Percentiles rank a stretch among this genome's conserved stretches.
phyloP scores from a whole-genome alignment of 208 protist genomes.

The Trypanosoma vivax region DNA sequence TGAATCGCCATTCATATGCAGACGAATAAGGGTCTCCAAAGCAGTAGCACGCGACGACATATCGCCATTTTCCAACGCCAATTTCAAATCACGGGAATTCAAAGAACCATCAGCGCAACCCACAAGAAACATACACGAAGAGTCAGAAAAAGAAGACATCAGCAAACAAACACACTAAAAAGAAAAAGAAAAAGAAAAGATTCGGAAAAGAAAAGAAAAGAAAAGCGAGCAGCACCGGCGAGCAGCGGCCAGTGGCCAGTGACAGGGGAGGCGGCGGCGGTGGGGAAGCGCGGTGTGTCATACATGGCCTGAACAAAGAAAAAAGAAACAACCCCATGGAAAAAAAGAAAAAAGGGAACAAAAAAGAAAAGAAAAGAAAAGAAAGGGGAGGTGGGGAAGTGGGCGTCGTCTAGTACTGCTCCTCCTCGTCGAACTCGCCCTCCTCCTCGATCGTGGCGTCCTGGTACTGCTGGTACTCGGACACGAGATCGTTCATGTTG shows the following conservation, averaged over 20 bases:
- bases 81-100: constrained; percentile 82
- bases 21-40: constrained; percentile 89
- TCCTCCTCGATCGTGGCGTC: too few species aligned
- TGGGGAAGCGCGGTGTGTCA: not conserved
- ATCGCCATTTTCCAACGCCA: constrained; percentile 86
- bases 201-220: constrained; percentile 1
- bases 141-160: constrained; percentile 39
- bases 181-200: constrained; percentile 5
- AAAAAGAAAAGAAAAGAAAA: not conserved
- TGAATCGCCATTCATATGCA: constrained; percentile 94
- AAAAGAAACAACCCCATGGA: not conserved
- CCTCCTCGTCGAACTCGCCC: too few species aligned
- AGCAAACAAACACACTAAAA: constrained; percentile 17
- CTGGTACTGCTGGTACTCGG: too few species aligned
- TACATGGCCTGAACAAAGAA: not conserved
- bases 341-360: not conserved
- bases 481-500: too few species aligned
- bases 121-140: constrained; percentile 64
- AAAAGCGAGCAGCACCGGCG: not conserved
- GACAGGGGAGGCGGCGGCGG: not conserved
- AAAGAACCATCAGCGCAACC: constrained; percentile 25
- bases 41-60: constrained; percentile 72
- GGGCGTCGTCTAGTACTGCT: too few species aligned
- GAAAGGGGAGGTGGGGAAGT: not conserved
- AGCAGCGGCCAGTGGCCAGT: not conserved